These are phyloP conservation scores for Fonsecaea pugnacius DNA, from an alignment of 2,329 filamentous ascomycete genomes.

Conservation along the genomic window DNA sequence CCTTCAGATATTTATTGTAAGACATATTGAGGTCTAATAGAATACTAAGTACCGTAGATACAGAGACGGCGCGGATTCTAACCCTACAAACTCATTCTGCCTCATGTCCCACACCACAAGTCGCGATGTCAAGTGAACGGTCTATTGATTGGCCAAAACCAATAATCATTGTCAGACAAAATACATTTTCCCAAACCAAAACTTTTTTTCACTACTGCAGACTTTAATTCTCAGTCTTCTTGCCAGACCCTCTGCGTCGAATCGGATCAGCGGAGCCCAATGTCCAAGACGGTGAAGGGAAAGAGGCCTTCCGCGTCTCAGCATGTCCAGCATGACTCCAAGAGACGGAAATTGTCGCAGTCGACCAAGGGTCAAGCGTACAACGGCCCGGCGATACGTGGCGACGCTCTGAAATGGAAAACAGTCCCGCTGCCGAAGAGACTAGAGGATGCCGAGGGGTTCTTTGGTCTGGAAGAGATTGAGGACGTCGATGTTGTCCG, in stretches of 20 bases:
- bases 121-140: too few species aligned
- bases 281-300: slow-evolving; percentile 36
- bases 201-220: not conserved
- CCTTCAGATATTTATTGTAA: not conserved
- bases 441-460: slow-evolving; percentile 87
- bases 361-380: slow-evolving; percentile 1
- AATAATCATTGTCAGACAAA: not conserved
- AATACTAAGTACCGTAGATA: too few species aligned
- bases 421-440: slow-evolving; percentile 72
- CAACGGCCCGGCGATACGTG: slow-evolving; percentile 37
- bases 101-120: too few species aligned
- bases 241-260: not conserved
- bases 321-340: slow-evolving; percentile 17
- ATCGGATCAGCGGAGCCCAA: slow-evolving; percentile 9
- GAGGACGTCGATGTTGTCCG: slow-evolving; percentile 85
- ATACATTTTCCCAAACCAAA: not conserved
- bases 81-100: too few species aligned
- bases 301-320: slow-evolving; percentile 40
- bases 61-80: too few species aligned
- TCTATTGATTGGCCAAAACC: not conserved
- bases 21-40: not conserved
- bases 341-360: slow-evolving; percentile 23
- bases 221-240: not conserved
- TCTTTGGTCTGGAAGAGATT: slow-evolving; percentile 88
- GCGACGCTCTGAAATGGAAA: slow-evolving; percentile 65